These are phyloP conservation scores for Gryganskiella cystojenkinii DNA, from an alignment of 192 early-diverging fungal genomes.

Conservation along the genomic window DNA sequence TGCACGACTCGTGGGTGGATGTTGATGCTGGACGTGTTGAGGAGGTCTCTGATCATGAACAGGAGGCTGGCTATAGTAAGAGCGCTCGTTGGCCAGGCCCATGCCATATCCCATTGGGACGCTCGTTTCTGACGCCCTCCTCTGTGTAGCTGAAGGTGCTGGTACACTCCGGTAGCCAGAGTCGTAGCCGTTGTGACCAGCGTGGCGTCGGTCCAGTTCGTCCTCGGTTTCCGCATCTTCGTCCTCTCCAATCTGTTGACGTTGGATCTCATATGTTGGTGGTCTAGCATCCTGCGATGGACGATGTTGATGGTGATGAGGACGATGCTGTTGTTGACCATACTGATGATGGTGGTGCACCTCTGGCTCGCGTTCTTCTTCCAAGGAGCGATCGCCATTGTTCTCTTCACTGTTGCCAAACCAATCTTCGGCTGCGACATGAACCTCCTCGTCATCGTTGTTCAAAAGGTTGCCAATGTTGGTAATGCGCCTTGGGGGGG, in stretches of 20 bases:
- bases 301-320: neutral
- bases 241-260: slow-evolving; percentile 11
- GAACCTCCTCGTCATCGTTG: slow-evolving; percentile 46
- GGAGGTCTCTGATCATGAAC: neutral
- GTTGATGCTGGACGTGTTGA: slow-evolving; percentile 9
- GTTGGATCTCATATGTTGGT: neutral
- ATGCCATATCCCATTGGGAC: neutral
- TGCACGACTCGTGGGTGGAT: neutral
- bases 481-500: slow-evolving; percentile 40
- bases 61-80: slow-evolving; percentile 22
- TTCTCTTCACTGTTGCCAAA: slow-evolving; percentile 31
- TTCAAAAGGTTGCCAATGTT: slow-evolving; percentile 51
- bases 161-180: neutral
- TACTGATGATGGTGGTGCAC: neutral
- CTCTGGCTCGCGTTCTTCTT: neutral
- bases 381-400: slow-evolving; percentile 8
- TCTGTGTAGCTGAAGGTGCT: neutral
- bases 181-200: neutral
- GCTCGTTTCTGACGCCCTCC: slow-evolving; percentile 19
- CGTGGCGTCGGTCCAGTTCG: slow-evolving; percentile 14
- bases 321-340: neutral
- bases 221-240: slow-evolving; percentile 42
- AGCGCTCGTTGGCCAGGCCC: neutral
- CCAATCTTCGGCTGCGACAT: slow-evolving; percentile 49
- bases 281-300: neutral